phyloP scores from a whole-genome alignment of 371 early-diverging fungal species.

The Rhizopus stolonifer region DNA sequence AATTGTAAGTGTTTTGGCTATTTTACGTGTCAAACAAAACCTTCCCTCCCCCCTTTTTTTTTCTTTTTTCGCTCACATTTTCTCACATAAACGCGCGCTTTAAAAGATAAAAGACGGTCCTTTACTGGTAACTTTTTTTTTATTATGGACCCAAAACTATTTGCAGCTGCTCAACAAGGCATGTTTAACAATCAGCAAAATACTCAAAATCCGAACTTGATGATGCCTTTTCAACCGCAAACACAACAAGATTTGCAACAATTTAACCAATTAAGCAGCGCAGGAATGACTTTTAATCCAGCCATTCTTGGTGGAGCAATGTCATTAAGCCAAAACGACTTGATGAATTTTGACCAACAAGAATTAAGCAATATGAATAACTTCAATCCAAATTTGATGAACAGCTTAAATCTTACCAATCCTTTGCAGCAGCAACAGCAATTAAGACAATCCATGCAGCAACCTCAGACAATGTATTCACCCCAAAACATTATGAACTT shows the following conservation, averaged over 20 bases:
- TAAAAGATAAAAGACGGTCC: conserved; percentile 1
- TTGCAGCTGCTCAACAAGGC: conserved; percentile 35
- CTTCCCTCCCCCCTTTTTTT: not conserved
- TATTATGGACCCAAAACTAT: conserved; percentile 45
- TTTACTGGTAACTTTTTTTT: not conserved
- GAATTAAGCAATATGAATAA: conserved; percentile 29
- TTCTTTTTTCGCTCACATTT: not conserved
- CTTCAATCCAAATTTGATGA: conserved; percentile 23
- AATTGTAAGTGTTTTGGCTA: too few relatives aligned
- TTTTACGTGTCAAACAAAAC: too few relatives aligned
- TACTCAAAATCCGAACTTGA: conserved; percentile 29
- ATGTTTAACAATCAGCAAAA: conserved; percentile 29
- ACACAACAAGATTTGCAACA: conserved; percentile 30
- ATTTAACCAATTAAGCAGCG: conserved; percentile 18
- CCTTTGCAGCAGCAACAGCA: conserved; percentile 18
- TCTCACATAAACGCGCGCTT: not conserved
- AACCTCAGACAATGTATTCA: conserved; percentile 24
- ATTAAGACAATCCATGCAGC: conserved; percentile 17
- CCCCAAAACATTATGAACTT: conserved; percentile 28
- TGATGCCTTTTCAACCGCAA: conserved; percentile 37
- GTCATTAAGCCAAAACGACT: conserved; percentile 27
- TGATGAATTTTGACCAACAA: conserved; percentile 27
- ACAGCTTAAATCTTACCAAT: conserved; percentile 5
- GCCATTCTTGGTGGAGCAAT: conserved; percentile 26
- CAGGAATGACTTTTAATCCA: conserved; percentile 22